Evolutionary conservation across 192 early-diverging fungal species (phyloP).

Genomic region (Umbelopsis isabellina): DNA sequence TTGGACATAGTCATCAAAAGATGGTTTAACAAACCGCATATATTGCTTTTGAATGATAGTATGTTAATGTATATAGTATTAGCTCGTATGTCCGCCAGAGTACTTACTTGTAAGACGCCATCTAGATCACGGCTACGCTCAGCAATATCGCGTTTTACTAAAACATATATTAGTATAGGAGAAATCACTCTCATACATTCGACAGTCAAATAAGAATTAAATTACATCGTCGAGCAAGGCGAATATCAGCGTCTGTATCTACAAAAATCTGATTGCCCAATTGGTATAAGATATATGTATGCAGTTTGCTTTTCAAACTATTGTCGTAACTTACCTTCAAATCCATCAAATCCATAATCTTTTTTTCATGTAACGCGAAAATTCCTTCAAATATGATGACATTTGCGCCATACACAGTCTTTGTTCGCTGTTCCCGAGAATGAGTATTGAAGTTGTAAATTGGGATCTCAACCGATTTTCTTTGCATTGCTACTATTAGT

Average conservation of each 20-base stretch:
- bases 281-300: background rate
- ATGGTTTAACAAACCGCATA: constrained; percentile 90
- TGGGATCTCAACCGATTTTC: constrained; percentile 77
- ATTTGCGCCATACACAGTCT: constrained; percentile 89
- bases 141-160: constrained; percentile 88
- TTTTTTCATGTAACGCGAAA: constrained; percentile 90
- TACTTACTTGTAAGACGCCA: constrained; percentile 72
- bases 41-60: constrained; percentile 66
- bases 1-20: constrained; percentile 89
- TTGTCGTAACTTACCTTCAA: constrained; percentile 57
- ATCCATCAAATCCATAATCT: constrained; percentile 82
- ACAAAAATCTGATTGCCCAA: constrained; percentile 78
- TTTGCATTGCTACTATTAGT: background rate
- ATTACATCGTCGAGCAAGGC: constrained; percentile 82
- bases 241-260: constrained; percentile 92
- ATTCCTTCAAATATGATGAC: constrained; percentile 98
- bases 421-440: constrained; percentile 70
- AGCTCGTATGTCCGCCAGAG: background rate
- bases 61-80: background rate
- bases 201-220: background rate
- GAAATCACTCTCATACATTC: background rate
- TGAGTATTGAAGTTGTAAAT: constrained; percentile 93
- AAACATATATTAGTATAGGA: background rate
- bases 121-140: constrained; percentile 86
- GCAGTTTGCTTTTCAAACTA: background rate